Base-by-base conservation (phyloP, 1,284 basidiomycete species). In the Serendipita sp. region DNA sequence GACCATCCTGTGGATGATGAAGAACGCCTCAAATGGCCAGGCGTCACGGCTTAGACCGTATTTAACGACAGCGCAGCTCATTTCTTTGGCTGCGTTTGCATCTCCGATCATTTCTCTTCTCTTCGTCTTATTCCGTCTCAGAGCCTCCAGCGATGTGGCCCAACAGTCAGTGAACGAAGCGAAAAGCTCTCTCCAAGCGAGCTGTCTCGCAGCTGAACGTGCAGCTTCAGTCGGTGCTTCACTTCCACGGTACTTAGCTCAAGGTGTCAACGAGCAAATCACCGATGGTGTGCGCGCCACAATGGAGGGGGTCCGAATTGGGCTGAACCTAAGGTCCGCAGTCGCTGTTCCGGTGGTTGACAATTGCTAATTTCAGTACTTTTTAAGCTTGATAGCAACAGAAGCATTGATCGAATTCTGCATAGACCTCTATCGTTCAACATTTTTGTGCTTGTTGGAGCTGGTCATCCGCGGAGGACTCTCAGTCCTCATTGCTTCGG, bases 371-470 rank as follows among this genome's bases (percentile, higher is more conserved):
- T 13, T 5, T 63, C 66, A 43, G 32, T 68, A 30, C 64, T 60
- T 26, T 55, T 68, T 67, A 67, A 70, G 74, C 64, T 76, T 95
- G 64, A 93, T 87, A 0, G 77, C 85, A 45, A 87, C 95, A 80
- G 88, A 94, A 71, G 83, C 79, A 0, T 83, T 95, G 68, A 87
- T 95, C 73, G 88, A 91, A 68, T 98, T 97, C 73, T 82, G 96
- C 64, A 83, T 97, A 68, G 88, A 93, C 74, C 83, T 87, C 62
- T 99, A 97, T 72, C 85, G 92, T 43, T 92, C 90, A 2, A 86
- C 93, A 1, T 85, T 96, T 68, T 78, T 97, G 60, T 98, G 94
- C 74, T 92, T 95, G 67, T 76, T 97, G 67, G 91, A 97, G 74
- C 79, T 98, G 55, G 83, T 91, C 12, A 85, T 99, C 1, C 82